Base-by-base conservation (phyloP, 441 rosid genomes). In the Bocquillonia castaneifolia region DNA sequence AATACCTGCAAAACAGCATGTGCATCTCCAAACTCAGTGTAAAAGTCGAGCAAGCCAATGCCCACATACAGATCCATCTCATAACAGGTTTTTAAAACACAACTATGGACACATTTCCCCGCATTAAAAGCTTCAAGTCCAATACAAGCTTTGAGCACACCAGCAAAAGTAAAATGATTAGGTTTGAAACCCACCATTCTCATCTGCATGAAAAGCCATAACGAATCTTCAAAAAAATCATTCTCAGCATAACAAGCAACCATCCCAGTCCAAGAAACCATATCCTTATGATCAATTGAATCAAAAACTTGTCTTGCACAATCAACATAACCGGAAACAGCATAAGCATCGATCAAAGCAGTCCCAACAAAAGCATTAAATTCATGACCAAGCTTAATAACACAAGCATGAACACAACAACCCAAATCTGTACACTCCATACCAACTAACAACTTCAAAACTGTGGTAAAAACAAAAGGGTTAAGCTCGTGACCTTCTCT, bases 221-320 rank as follows among this genome's bases (percentile, higher is more conserved):
- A 40, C 20, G 94, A 85, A 58, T 84, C 86, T 62, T 77, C 78
- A 25, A 86, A 87, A 79, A 54, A 58, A 48, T 74, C 79, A 75
- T 92, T 92, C 75, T 90, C 96, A 5, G 88, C 85, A 54, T 77
- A 90, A 75, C 94, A 92, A 67, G 88, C 56, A 2, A 92, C 66
- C 80, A 94, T 85, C 47, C 93, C 97, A 0, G 90, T 87, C 97
- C 98, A 92, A 50, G 84, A 83, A 84, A 92, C 91, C 85, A 85
- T 74, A 67, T 88, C 99, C 76, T 87, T 88, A 36, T 67, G 15
- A 44, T 54, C 67, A 74, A 92, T 78, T 75, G 81, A 90, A 22
- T 84, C 82, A 73, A 92, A 88, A 48, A 85, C 87, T 66, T 70
- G 64, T 78, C 82, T 85, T 60, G 96, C 88, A 31, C 70, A 48